These are phyloP conservation scores for Albizia julibrissin DNA, from an alignment of 306 rosid species.

Conservation along the genomic window DNA sequence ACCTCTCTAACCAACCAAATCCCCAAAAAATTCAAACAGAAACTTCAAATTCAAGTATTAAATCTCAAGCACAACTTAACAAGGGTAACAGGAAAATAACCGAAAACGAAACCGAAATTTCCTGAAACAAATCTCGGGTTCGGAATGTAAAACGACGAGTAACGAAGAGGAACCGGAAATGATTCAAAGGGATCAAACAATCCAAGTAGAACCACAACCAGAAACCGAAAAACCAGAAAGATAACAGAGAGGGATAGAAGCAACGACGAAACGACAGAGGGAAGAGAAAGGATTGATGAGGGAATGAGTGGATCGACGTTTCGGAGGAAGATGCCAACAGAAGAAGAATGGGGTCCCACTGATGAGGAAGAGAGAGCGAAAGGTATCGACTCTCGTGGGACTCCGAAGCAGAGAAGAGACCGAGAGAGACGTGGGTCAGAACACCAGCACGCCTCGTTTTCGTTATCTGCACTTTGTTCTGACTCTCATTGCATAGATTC, in stretches of 20 bases:
- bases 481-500: background rate
- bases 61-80: background rate
- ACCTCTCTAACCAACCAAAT: background rate
- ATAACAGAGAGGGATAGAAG: background rate
- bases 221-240: background rate
- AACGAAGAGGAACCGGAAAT: background rate
- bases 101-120: background rate
- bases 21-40: background rate
- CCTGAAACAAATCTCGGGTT: slow-evolving; percentile 10
- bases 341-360: slow-evolving; percentile 10
- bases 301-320: slow-evolving; percentile 35
- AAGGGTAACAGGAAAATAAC: background rate
- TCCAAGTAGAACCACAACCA: background rate
- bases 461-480: background rate
- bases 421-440: background rate
- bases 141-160: background rate
- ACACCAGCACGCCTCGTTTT: background rate
- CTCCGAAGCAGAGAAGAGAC: background rate
- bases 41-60: background rate
- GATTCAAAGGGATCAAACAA: slow-evolving; percentile 5
- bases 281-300: background rate
- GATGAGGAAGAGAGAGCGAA: background rate
- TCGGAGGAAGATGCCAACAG: slow-evolving; percentile 8
- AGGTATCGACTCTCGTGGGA: background rate
- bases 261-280: background rate